Percentiles rank a stretch among this genome's conserved stretches.
Evolutionary conservation across 2,329 filamentous ascomycete genomes (phyloP).

Genomic region (Diplocarpon mali): DNA sequence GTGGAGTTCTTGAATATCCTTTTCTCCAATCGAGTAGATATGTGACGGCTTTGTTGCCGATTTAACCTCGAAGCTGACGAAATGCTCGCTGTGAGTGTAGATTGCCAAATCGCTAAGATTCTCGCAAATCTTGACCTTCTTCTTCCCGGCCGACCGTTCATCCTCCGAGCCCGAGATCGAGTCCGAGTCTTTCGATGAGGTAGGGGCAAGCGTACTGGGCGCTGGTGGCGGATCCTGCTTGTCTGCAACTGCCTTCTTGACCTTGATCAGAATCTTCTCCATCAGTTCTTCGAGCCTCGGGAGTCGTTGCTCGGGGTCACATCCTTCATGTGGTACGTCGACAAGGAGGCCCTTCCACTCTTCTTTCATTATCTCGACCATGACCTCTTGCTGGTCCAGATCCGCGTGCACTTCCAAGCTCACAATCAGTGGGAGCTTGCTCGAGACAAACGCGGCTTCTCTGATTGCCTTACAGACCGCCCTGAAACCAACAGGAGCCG

Average conservation of each 20-base stretch:
- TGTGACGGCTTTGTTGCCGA: conserved; percentile 47
- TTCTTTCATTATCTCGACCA: conserved; percentile 90
- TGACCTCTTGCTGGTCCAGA: conserved; percentile 72
- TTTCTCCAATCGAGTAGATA: conserved; percentile 58
- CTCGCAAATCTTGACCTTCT: conserved; percentile 49
- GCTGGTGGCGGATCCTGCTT: conserved; percentile 10
- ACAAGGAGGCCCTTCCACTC: conserved; percentile 71
- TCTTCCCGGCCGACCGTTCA: conserved; percentile 22
- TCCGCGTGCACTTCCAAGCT: conserved; percentile 86
- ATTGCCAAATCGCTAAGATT: conserved; percentile 65
- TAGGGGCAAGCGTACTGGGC: conserved; percentile 14
- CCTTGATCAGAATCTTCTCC: conserved; percentile 75
- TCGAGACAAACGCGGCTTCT: conserved; percentile 66
- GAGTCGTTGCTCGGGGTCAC: conserved; percentile 40
- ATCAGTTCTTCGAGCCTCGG: conserved; percentile 61
- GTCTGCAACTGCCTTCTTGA: conserved; percentile 43
- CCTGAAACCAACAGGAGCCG: conserved; percentile 75
- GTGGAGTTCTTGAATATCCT: conserved; percentile 51
- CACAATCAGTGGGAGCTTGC: conserved; percentile 74
- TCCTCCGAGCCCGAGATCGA: conserved; percentile 25
- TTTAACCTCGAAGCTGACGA: conserved; percentile 58
- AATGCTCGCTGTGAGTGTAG: conserved; percentile 80
- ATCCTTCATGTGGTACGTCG: conserved; percentile 38
- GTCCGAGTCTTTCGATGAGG: conserved; percentile 15
- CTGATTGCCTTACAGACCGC: conserved; percentile 73